phyloP scores from a whole-genome alignment of 2,329 filamentous ascomycete genomes.

The Claviceps pazoutovae region DNA sequence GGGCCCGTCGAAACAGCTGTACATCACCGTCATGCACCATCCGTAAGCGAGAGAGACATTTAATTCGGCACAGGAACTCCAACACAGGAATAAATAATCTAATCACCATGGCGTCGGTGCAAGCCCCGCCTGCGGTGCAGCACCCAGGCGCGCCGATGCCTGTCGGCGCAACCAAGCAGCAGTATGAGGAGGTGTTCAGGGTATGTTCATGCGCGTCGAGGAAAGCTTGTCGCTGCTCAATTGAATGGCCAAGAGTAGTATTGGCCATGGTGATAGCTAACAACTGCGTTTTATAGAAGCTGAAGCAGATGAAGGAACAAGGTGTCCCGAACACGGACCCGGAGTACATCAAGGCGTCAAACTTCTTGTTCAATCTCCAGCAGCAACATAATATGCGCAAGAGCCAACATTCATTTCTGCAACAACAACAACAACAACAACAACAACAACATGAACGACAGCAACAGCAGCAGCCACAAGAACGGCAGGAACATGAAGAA shows the following conservation, averaged over 20 bases:
- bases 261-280: background rate
- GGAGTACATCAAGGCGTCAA: slow-evolving; percentile 71
- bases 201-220: slow-evolving; percentile 30
- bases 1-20: slow-evolving; percentile 4
- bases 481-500: slow-evolving; percentile 41
- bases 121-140: slow-evolving; percentile 55
- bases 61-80: background rate
- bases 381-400: slow-evolving; percentile 45
- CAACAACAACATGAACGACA: slow-evolving; percentile 32
- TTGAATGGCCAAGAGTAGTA: background rate
- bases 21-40: slow-evolving; percentile 25
- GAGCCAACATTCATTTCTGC: slow-evolving; percentile 29
- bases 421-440: slow-evolving; percentile 39
- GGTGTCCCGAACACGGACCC: slow-evolving; percentile 73
- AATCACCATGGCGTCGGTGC: slow-evolving; percentile 64
- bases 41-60: slow-evolving; percentile 12
- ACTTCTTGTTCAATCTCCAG: slow-evolving; percentile 60
- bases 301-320: slow-evolving; percentile 73
- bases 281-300: slow-evolving; percentile 45
- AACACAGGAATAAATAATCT: slow-evolving; percentile 4
- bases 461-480: slow-evolving; percentile 25
- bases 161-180: slow-evolving; percentile 57
- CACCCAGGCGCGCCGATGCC: slow-evolving; percentile 50
- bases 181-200: slow-evolving; percentile 60
- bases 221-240: background rate